Evolutionary conservation across 2,329 filamentous ascomycete species (phyloP).

Genomic region (Ceratocystis colombiana): DNA sequence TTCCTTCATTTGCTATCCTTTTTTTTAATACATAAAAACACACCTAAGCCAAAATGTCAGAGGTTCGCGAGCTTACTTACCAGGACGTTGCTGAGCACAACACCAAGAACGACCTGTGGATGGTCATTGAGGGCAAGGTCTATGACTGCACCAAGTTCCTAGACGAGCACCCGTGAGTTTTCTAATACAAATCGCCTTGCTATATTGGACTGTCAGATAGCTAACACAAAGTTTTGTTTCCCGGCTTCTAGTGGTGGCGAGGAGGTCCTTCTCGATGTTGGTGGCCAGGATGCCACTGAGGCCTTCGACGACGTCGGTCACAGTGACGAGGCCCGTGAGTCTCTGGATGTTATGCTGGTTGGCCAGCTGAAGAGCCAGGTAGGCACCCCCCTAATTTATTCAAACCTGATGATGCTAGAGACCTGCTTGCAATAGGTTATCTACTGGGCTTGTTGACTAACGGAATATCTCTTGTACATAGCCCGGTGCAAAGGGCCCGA

Average conservation of each 20-base stretch:
- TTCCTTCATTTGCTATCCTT: conserved; percentile 15
- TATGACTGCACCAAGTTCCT: conserved; percentile 84
- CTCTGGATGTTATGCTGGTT: conserved; percentile 65
- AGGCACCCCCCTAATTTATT: conserved; percentile 32
- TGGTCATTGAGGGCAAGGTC: conserved; percentile 93
- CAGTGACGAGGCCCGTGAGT: conserved; percentile 95
- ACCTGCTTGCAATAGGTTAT: too few species aligned
- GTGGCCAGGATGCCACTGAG: conserved; percentile 90
- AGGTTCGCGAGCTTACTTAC: conserved; percentile 52
- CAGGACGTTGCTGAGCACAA: conserved; percentile 76
- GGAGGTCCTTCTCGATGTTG: conserved; percentile 94
- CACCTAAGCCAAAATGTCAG: conserved; percentile 31
- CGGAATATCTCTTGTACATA: conserved; percentile 31
- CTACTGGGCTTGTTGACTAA: not conserved
- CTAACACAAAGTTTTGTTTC: not conserved
- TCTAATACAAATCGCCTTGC: not conserved
- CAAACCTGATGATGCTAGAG: too few species aligned
- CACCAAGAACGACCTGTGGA: conserved; percentile 85
- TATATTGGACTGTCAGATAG: not conserved
- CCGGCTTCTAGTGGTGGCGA: conserved; percentile 68
- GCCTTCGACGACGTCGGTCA: conserved; percentile 99
- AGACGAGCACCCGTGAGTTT: conserved; percentile 82
- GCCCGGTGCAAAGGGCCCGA: conserved; percentile 71
- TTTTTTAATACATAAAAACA: conserved; percentile 18
- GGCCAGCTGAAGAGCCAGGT: conserved; percentile 74